These are phyloP conservation scores for Coemansia sp. DNA, from an alignment of 192 early-diverging fungal species.

Conservation along the genomic window DNA sequence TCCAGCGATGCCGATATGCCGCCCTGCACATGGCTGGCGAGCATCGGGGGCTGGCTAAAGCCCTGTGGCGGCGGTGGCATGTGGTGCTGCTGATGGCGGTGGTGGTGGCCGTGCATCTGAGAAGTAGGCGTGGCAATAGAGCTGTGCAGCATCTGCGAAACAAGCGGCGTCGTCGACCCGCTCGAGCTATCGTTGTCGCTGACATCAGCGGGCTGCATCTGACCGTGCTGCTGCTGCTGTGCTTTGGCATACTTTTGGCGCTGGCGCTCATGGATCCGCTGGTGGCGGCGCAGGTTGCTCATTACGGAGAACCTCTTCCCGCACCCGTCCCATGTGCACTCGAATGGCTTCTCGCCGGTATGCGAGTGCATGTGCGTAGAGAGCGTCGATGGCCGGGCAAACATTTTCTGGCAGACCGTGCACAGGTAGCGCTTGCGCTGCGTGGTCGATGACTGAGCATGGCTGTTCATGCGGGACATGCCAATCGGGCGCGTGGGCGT, in stretches of 20 bases:
- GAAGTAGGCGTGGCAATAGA: constrained; percentile 40
- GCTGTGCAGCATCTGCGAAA: constrained; percentile 21
- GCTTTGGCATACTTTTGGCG: constrained; percentile 39
- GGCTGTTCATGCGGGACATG: constrained; percentile 36
- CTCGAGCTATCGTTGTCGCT: constrained; percentile 22
- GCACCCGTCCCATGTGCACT: constrained; percentile 63
- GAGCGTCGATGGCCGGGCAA: constrained; percentile 55
- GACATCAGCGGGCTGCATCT: not conserved
- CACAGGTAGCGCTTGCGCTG: constrained; percentile 59
- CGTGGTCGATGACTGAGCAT: constrained; percentile 44
- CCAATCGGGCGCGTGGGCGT: constrained; percentile 30
- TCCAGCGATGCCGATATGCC: not conserved
- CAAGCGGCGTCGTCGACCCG: constrained; percentile 50
- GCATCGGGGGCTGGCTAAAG: constrained; percentile 10
- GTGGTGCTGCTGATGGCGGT: constrained; percentile 14
- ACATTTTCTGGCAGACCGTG: constrained; percentile 53
- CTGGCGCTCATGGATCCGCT: constrained; percentile 61
- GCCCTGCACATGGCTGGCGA: not conserved
- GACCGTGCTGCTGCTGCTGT: constrained; percentile 34
- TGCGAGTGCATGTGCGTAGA: constrained; percentile 58
- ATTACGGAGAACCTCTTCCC: constrained; percentile 70
- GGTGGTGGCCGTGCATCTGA: constrained; percentile 12
- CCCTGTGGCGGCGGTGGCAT: constrained; percentile 32
- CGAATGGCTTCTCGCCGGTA: constrained; percentile 58
- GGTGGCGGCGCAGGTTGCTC: constrained; percentile 70